Evolutionary conservation across 2,329 filamentous ascomycete species (phyloP).

Genomic region (Penicillium thymicola): DNA sequence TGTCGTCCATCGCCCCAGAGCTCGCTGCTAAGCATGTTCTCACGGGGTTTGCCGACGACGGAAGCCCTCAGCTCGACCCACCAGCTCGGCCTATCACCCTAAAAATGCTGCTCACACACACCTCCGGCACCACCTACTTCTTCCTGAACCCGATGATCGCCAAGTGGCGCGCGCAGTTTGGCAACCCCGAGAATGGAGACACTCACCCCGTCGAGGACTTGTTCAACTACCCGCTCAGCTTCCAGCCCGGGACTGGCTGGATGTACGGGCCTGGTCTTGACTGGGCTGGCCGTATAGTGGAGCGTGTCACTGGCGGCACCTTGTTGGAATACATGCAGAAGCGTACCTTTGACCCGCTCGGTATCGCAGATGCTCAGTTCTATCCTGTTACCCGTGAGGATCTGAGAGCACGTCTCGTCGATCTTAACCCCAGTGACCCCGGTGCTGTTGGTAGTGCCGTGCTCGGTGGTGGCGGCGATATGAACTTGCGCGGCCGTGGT

Average conservation of each 20-base stretch:
- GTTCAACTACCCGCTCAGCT: conserved; percentile 47
- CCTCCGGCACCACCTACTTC: conserved; percentile 49
- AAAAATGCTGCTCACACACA: conserved; percentile 52
- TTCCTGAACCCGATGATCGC: conserved; percentile 39
- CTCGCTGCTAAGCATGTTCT: conserved; percentile 50
- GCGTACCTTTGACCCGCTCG: conserved; percentile 47
- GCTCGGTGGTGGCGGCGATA: conserved; percentile 33
- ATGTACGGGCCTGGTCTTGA: conserved; percentile 51
- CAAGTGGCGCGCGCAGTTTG: conserved; percentile 37
- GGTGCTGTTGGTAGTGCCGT: conserved; percentile 36
- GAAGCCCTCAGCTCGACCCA: conserved; percentile 39
- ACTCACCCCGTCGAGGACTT: conserved; percentile 42
- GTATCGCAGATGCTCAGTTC: conserved; percentile 41
- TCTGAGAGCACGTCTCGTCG: conserved; percentile 35
- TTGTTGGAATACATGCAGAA: conserved; percentile 47
- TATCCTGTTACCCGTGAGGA: conserved; percentile 39
- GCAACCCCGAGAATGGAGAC: conserved; percentile 10
- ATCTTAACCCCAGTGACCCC: conserved; percentile 41
- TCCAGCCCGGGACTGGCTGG: conserved; percentile 53
- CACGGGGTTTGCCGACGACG: conserved; percentile 45
- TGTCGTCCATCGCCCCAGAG: conserved; percentile 48
- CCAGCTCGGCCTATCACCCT: conserved; percentile 46
- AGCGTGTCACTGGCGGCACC: conserved; percentile 44
- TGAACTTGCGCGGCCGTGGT: conserved; percentile 28
- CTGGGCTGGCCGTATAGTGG: conserved; percentile 54